These are phyloP conservation scores for Pleurotus sapidus DNA, from an alignment of 768 basidiomycete species.

Conservation along the genomic window DNA sequence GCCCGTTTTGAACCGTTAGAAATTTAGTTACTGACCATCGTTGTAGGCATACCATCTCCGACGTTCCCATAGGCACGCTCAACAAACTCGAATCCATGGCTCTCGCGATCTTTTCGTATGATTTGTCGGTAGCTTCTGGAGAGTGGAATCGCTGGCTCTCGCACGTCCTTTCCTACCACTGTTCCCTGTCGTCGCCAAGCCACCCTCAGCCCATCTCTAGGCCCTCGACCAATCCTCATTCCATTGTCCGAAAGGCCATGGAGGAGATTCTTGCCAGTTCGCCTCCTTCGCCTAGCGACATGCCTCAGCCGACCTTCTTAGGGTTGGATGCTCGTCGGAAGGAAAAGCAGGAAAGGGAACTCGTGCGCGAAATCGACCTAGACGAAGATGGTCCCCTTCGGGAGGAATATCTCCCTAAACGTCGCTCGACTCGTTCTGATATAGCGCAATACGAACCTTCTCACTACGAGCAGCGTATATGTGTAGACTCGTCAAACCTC, in stretches of 20 bases:
- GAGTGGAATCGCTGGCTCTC: conserved; percentile 74
- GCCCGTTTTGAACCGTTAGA: conserved; percentile 17
- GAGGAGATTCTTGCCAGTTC: conserved; percentile 62
- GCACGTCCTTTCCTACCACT: conserved; percentile 63
- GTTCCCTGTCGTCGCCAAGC: conserved; percentile 53
- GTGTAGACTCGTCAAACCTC: conserved; percentile 20
- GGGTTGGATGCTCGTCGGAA: conserved; percentile 64
- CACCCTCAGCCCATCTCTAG: conserved; percentile 77
- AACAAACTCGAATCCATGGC: conserved; percentile 73
- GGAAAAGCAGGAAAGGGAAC: conserved; percentile 49
- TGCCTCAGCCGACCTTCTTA: conserved; percentile 67
- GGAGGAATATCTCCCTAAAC: conserved; percentile 77
- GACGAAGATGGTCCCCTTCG: conserved; percentile 82
- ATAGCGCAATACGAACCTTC: conserved; percentile 13
- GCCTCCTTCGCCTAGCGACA: conserved; percentile 15
- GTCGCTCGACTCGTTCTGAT: conserved; percentile 44
- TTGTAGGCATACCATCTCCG: conserved; percentile 76
- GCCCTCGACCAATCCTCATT: conserved; percentile 69
- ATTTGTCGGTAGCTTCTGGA: conserved; percentile 61
- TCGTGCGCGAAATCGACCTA: conserved; percentile 70
- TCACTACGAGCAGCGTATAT: conserved; percentile 12
- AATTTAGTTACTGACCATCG: conserved; percentile 9
- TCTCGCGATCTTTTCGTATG: conserved; percentile 66
- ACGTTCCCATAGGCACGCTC: conserved; percentile 63
- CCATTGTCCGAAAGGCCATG: conserved; percentile 63